Evolutionary conservation across 2,329 filamentous ascomycete genomes (phyloP), one percentile per base, ranked within the genome.

Genomic region (Mycosphaerella sp.): DNA sequence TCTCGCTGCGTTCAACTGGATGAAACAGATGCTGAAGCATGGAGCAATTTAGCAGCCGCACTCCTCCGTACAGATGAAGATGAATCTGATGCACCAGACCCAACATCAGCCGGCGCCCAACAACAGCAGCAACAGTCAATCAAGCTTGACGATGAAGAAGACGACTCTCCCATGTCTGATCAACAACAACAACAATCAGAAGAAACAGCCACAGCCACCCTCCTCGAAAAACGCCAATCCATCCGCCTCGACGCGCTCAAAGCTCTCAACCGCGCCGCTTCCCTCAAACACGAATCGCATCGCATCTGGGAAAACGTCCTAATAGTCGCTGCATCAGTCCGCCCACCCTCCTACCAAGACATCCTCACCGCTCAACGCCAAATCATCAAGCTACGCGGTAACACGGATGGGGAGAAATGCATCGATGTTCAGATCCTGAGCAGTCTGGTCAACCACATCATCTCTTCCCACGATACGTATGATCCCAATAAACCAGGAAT

Each of bases 271-370:
- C 85, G 87, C 57, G 93, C 90, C 8, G 89, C 90, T 0, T 79
- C 80, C 4, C 79, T 95, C 18, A 89, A 94, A 44, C 80, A 88
- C 68, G 84, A 89, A 61, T 91, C 91, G 71, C 87, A 86, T 79
- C 84, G 88, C 60, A 96, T 98, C 68, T 97, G 91, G 91, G 88
- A 95, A 66, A 98, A 98, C 63, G 85, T 97, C 13, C 80, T 98
- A 51, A 93, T 89, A 0, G 84, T 97, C 17, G 86, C 87, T 0
- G 81, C 87, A 0, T 86, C 88, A 1, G 79, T 93, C 25, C 78
- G 77, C 0, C 90, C 91, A 0, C 85, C 87, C 0, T 81, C 85
- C 0, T 83, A 89, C 64, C 68, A 75, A 0, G 89, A 96, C 55
- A 80, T 95, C 44, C 73, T 95, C 28, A 76, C 84, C 4, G 88